These are phyloP conservation scores for Colletotrichum eremochloae DNA, from an alignment of 2,329 filamentous ascomycete genomes.

Conservation along the genomic window DNA sequence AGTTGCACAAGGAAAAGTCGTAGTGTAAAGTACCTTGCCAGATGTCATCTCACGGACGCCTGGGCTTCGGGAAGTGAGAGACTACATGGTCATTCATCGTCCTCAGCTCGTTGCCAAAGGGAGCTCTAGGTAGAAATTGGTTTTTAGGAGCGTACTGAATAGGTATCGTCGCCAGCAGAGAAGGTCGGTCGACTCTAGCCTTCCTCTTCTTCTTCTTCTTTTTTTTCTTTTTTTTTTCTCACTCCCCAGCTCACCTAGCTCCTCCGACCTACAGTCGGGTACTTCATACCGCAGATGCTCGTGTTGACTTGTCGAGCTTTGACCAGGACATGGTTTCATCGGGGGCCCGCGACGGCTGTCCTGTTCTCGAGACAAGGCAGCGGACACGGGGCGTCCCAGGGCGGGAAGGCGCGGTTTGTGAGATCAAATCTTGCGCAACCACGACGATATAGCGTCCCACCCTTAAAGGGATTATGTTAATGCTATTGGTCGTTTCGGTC, in stretches of 20 bases:
- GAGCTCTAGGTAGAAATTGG: not conserved
- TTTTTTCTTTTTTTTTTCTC: no score
- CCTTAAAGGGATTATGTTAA: not conserved
- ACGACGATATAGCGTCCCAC: slow-evolving; percentile 14
- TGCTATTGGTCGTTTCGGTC: slow-evolving; percentile 33
- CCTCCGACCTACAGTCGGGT: not conserved
- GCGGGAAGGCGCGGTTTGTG: slow-evolving; percentile 38
- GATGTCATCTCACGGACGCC: slow-evolving; percentile 9
- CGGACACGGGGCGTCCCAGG: slow-evolving; percentile 35
- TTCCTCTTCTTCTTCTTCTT: not conserved
- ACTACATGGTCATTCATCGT: slow-evolving; percentile 30
- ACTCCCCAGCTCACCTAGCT: not conserved
- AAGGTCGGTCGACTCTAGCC: not conserved
- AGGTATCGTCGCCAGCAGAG: slow-evolving; percentile 15
- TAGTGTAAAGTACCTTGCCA: not conserved
- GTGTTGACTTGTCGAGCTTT: not conserved
- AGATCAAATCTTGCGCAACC: slow-evolving; percentile 41
- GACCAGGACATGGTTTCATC: slow-evolving; percentile 30
- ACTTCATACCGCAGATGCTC: slow-evolving; percentile 19
- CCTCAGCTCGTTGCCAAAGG: slow-evolving; percentile 3
- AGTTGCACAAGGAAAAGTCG: slow-evolving; percentile 3
- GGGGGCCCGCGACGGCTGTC: not conserved
- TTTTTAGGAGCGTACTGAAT: not conserved
- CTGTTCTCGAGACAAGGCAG: slow-evolving; percentile 25
- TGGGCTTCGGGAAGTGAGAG: slow-evolving; percentile 36